Base-by-base conservation (phyloP, 768 basidiomycete genomes). In the Pisolithus microcarpus region DNA sequence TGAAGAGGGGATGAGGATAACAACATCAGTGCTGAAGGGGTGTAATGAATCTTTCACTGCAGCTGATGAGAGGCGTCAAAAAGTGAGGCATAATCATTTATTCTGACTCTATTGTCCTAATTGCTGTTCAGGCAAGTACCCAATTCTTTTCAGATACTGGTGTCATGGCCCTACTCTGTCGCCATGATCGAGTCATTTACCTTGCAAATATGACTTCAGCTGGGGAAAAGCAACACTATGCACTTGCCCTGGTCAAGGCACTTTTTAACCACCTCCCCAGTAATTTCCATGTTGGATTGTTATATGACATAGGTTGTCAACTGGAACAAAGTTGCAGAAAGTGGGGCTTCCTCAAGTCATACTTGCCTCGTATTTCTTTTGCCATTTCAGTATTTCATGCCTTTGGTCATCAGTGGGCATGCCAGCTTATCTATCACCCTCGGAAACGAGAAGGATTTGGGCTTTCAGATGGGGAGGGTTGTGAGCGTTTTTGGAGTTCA, bases 1-100 rank as follows among this genome's bases (percentile, higher is more conserved):
- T 34, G 31, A 34, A 11, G 31, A 34, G 31, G 31, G 31, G 5
- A 58, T 68, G 51, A 48, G 47, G 21, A 58, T 71, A 1, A 63
- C 68, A 7, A 53, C 48, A 8, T 60, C 64, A 6, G 61, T 65
- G 4, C 57, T 72, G 1, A 59, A 72, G 54, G 68, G 48, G 1
- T 72, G 71, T 48, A 42, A 60, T 24, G 61, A 61, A 0, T 34
- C 31, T 11, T 34, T 34, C 31, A 34, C 31, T 34, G 31, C 31
- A 34, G 31, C 31, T 34, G 31, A 34, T 34, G 31, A 34, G 11
- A 34, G 31, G 5, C 13, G 5, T 34, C 31, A 34, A 11, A 34
- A 34, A 13, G 31, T 34, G 31, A 34, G 26, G 31, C 31, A 11
- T 34, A 5, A 13, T 34, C 31, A 34, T 34, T 34, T 34, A 34